Conservation (phyloP, 257 asterid genomes). For the Catharanthus roseus region DNA sequence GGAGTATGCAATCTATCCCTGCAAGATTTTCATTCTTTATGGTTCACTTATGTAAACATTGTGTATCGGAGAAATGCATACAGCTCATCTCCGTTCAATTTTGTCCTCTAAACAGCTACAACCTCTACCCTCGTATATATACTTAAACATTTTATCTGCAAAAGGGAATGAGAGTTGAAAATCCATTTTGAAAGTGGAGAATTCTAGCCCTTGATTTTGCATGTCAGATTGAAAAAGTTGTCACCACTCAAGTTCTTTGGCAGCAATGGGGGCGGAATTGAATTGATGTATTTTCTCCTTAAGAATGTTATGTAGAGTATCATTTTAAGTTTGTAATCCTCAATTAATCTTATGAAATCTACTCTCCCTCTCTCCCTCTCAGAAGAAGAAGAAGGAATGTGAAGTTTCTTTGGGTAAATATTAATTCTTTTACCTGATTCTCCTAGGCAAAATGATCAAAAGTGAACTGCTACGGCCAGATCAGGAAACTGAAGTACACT, state of each 20-base stretch:
- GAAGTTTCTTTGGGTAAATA: not conserved
- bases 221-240: not conserved
- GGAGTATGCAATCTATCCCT: not conserved
- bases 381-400: not conserved
- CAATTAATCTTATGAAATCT: not conserved
- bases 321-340: not conserved
- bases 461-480: not conserved
- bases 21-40: not conserved
- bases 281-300: too few relatives aligned
- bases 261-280: too few relatives aligned
- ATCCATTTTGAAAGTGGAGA: not conserved
- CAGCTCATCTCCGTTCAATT: not conserved
- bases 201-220: not conserved
- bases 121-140: too few relatives aligned
- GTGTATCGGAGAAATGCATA: not conserved
- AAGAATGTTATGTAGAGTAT: too few relatives aligned
- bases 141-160: too few relatives aligned
- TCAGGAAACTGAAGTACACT: not conserved
- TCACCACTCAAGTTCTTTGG: too few relatives aligned
- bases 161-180: too few relatives aligned
- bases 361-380: not conserved
- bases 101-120: too few relatives aligned
- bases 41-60: too few relatives aligned
- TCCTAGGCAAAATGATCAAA: not conserved
- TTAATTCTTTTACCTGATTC: not conserved